Evolutionary conservation across 306 rosid species (phyloP).

Genomic region (Cucurbita pepo): DNA sequence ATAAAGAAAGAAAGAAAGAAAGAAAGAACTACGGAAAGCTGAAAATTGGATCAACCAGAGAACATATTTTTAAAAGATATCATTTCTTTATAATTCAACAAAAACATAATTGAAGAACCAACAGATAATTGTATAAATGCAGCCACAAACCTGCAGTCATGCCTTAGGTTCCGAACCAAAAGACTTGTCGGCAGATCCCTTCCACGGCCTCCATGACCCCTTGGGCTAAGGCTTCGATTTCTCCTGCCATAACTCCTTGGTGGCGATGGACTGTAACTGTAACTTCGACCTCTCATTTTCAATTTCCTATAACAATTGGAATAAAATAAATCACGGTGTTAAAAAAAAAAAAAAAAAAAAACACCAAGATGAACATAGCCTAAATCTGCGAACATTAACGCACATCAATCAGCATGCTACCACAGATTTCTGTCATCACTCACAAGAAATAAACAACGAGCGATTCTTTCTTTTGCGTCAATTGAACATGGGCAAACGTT

Average conservation of each 20-base stretch:
- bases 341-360: not conserved
- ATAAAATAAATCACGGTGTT: not conserved
- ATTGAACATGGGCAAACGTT: not conserved
- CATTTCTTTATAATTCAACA: no score
- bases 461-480: not conserved
- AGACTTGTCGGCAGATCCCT: conserved; percentile 67
- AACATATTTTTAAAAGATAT: no score
- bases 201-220: conserved; percentile 33
- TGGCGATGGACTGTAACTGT: conserved; percentile 69
- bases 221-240: conserved; percentile 52
- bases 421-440: not conserved
- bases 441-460: not conserved
- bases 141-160: conserved; percentile 45
- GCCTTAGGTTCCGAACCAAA: conserved; percentile 65
- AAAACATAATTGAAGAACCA: not conserved
- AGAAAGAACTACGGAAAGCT: not conserved
- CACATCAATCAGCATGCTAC: not conserved
- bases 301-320: not conserved
- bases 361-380: not conserved
- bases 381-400: not conserved
- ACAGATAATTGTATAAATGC: not conserved
- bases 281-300: conserved; percentile 73
- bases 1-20: no score
- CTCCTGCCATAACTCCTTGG: conserved; percentile 47
- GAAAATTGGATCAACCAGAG: not conserved